Base-by-base conservation (phyloP, 805 yeast species). In the Blastobotrys peoriensis region DNA sequence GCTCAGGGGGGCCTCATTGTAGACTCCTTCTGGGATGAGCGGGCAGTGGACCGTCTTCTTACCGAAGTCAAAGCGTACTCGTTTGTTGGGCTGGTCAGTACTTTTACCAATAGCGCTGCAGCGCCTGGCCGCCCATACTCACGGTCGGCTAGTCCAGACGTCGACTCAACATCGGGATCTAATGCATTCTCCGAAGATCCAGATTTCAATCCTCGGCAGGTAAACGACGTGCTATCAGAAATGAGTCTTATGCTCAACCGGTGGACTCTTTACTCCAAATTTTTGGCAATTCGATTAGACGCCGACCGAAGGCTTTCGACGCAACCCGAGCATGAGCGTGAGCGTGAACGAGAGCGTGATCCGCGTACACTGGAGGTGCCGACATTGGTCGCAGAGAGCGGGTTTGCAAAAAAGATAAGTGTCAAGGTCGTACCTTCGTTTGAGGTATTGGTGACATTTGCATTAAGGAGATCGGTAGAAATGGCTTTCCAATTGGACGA, bases 1-100 rank as follows among this genome's bases (percentile, higher is more conserved):
- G 71, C 89, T n/a, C 98, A 93, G 59, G 82, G 91, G 20, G 94
- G 95, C 0, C 69, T 93, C 36, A 84, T 93, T 3, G 71, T 85
- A 44, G 98, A 91, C 61, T 85, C 93, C 0, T 86, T 86, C 57
- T 76, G 81, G 67, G 97, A 89, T 54, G 73, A 77, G 22, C 74
- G 86, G 50, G 70, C 80, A 21, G 57, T 88, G 3, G 79, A 73
- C 22, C 71, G 75, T 48, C 59, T 74, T 5, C 53, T 84, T 19
- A 70, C 71, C 44, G 86, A 81, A 19, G 70, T 83, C 40, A 66
- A 69, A 18, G 59, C 67, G 17, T 84, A 86, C 59, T 67, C 69
- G 23, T 80, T 70, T 56, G 79, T 79, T 5, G 63, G 60, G 13
- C 58, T 75, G 36, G 70, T 71, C 9, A 57, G 52, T 40, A 60